Evolutionary conservation across 75 land plant species (phyloP).

Genomic region (Selaginella moellendorffii): DNA sequence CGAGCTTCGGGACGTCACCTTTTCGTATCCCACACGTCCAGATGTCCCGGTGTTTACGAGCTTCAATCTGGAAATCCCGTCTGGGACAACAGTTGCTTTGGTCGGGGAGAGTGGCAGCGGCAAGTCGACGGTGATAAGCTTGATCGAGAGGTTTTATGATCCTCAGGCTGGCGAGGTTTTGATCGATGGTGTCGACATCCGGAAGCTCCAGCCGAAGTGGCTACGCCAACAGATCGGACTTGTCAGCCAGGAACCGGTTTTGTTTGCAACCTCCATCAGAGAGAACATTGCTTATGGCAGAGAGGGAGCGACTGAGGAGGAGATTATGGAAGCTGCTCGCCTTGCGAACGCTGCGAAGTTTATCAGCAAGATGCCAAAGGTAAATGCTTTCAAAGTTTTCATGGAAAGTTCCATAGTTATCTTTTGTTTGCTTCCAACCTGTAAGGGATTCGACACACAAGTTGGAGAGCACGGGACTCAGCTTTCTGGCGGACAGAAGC

Average conservation of each 20-base stretch:
- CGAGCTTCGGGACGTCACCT: not conserved
- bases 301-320: constrained; percentile 68
- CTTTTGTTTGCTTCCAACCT: not conserved
- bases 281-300: constrained; percentile 89
- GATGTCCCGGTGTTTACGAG: not conserved
- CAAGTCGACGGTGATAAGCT: not conserved
- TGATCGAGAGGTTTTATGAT: not conserved
- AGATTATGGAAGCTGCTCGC: constrained; percentile 58
- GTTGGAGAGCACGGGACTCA: constrained; percentile 70
- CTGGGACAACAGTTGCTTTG: not conserved
- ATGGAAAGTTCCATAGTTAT: not conserved
- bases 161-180: constrained; percentile 40
- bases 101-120: not conserved
- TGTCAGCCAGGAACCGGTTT: constrained; percentile 87
- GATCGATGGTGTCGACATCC: constrained; percentile 71
- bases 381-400: constrained; percentile 12
- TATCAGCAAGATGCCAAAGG: constrained; percentile 85
- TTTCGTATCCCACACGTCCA: not conserved
- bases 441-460: constrained; percentile 62
- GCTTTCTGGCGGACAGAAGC: constrained; percentile 73
- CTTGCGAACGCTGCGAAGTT: constrained; percentile 85
- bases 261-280: constrained; percentile 59
- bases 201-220: constrained; percentile 71
- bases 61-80: not conserved
- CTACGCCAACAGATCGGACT: constrained; percentile 71